These are phyloP conservation scores for Aspergillus hiratsukae DNA, from an alignment of 2,329 filamentous ascomycete species.

Conservation along the genomic window DNA sequence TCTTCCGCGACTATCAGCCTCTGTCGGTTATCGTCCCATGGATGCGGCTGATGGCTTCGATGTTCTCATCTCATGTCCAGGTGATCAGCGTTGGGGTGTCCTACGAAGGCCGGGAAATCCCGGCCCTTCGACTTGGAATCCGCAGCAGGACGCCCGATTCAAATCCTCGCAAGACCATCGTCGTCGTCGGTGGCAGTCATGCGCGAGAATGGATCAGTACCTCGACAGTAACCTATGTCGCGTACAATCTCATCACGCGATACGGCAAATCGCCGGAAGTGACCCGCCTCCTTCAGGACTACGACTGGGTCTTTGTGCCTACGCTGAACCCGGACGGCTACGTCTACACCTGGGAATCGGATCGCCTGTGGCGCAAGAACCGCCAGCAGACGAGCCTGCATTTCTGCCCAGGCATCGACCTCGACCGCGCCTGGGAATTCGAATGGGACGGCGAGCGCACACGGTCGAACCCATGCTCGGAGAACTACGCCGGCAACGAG, in stretches of 20 bases:
- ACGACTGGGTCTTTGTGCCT: constrained; percentile 84
- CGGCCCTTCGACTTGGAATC: constrained; percentile 70
- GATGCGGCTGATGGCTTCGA: constrained; percentile 84
- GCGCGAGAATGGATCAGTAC: constrained; percentile 95
- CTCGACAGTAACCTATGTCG: constrained; percentile 84
- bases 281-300: constrained; percentile 73
- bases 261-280: constrained; percentile 69
- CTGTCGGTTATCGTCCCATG: constrained; percentile 79
- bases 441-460: constrained; percentile 70
- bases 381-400: constrained; percentile 71
- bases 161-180: constrained; percentile 65
- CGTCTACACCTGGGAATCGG: constrained; percentile 85
- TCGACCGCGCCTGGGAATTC: constrained; percentile 82
- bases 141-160: constrained; percentile 46
- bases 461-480: constrained; percentile 78
- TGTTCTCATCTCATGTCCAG: constrained; percentile 78
- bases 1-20: constrained; percentile 91
- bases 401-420: constrained; percentile 82
- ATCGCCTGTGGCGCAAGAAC: constrained; percentile 94
- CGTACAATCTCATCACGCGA: constrained; percentile 79
- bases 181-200: constrained; percentile 82
- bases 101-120: constrained; percentile 82
- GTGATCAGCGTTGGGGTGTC: constrained; percentile 76
- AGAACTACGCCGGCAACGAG: constrained; percentile 77
- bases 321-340: constrained; percentile 92